Conservation (phyloP, 805 yeast species). For the Barnettozyma californica region DNA sequence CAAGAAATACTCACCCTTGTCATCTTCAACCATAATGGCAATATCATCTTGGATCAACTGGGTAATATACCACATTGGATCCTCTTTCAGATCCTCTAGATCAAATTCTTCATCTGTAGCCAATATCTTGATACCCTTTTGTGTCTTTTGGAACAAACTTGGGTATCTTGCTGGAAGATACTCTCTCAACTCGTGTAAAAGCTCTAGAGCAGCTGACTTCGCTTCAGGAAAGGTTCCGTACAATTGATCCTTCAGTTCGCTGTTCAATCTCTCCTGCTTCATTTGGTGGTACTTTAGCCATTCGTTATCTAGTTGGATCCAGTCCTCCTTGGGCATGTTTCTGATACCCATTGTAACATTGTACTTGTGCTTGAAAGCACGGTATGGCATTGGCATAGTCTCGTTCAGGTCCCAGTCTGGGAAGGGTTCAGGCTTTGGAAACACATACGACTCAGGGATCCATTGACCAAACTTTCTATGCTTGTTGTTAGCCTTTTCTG, state of each 20-base stretch:
- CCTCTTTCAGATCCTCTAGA: constrained; percentile 31
- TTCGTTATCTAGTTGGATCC: constrained; percentile 68
- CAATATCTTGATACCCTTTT: constrained; percentile 30
- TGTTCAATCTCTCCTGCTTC: constrained; percentile 46
- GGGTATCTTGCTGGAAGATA: constrained; percentile 59
- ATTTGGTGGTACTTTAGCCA: constrained; percentile 52
- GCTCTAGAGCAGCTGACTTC: constrained; percentile 49
- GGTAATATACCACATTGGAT: constrained; percentile 56
- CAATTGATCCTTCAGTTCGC: constrained; percentile 32
- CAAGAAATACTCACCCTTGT: constrained; percentile 50
- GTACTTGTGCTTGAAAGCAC: constrained; percentile 60
- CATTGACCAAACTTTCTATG: constrained; percentile 44
- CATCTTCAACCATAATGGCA: constrained; percentile 59
- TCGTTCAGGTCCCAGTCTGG: constrained; percentile 22
- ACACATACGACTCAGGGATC: constrained; percentile 45
- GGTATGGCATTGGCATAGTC: constrained; percentile 20
- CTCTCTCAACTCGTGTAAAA: constrained; percentile 45
- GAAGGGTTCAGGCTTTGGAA: constrained; percentile 46
- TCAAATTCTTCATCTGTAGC: constrained; percentile 48
- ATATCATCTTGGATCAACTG: constrained; percentile 60
- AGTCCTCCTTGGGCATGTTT: constrained; percentile 50
- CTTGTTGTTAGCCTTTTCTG: constrained; percentile 37
- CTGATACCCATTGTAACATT: constrained; percentile 67
- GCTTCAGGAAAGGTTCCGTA: constrained; percentile 50
- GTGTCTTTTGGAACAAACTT: constrained; percentile 33